Percentiles rank a stretch among this genome's conserved stretches.
Evolutionary conservation across 2,329 filamentous ascomycete genomes (phyloP).

Genomic region (Paradendryphiella salina): DNA sequence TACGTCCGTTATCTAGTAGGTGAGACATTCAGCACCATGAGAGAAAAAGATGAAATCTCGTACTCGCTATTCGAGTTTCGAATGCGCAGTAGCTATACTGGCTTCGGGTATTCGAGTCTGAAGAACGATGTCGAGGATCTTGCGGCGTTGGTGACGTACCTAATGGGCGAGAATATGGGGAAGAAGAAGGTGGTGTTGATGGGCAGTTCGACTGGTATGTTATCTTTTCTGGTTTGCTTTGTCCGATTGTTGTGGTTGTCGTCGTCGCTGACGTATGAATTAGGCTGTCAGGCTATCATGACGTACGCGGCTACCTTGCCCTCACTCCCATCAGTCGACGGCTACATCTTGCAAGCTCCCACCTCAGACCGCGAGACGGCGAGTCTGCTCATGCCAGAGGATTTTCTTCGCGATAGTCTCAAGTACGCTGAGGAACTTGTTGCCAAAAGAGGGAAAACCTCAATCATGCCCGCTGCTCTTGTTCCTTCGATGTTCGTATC

Average conservation of each 20-base stretch:
- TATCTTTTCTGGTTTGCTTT: not conserved
- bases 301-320: slow-evolving; percentile 9
- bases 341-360: slow-evolving; percentile 22
- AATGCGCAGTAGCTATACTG: slow-evolving; percentile 27
- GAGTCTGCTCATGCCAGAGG: slow-evolving; percentile 16
- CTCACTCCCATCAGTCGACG: slow-evolving; percentile 2
- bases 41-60: not conserved
- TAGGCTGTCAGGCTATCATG: slow-evolving; percentile 21
- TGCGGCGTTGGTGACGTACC: slow-evolving; percentile 16
- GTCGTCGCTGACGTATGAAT: not conserved
- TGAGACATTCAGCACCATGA: not conserved
- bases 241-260: not conserved
- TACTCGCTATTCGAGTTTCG: slow-evolving; percentile 24
- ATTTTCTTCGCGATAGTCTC: slow-evolving; percentile 8
- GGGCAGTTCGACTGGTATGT: slow-evolving; percentile 3
- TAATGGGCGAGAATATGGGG: slow-evolving; percentile 2
- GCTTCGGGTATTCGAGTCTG: slow-evolving; percentile 24
- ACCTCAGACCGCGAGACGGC: slow-evolving; percentile 25
- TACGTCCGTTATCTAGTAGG: slow-evolving; percentile 3
- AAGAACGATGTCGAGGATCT: slow-evolving; percentile 22
- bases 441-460: slow-evolving; percentile 3
- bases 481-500: slow-evolving; percentile 17
- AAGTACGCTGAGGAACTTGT: slow-evolving; percentile 13
- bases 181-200: not conserved
- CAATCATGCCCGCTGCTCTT: slow-evolving; percentile 11